Base-by-base conservation (phyloP, 371 early-diverging fungal genomes). In the Rhizomucor pusillus region DNA sequence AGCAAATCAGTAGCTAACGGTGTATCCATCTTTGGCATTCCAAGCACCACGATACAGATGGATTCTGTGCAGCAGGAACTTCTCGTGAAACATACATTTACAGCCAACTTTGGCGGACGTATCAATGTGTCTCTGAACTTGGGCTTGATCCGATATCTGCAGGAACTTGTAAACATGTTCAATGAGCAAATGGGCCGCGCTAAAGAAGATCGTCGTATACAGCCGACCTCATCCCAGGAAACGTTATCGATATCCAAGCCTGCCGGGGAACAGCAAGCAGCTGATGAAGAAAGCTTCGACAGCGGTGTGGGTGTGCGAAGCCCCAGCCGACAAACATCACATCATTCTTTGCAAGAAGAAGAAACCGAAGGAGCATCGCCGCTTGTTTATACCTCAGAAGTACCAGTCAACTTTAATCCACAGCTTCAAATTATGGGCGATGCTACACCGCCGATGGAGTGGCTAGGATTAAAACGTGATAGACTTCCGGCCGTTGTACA, bases 81-180 rank as follows among this genome's bases (percentile, higher is more conserved):
- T 0, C 33, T 53, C 0, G 70, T 83, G 18, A 67, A 79, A 24
- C 81, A 83, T 57, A 56, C 60, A 16, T 88, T 90, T 63, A 47
- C 61, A 4, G 73, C 86, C 2, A 68, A 76, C 3, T 91, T 91
- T 63, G 77, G 67, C 4, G 90, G 88, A 3, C 77, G 80, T 18
- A 77, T 91, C 49, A 81, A 89, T 52, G 80, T 91, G 1, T 90
- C 91, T 0, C 69, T 90, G 12, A 91, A 91, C 60, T 69, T 90
- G 50, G 87, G 86, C 2, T 67, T 87, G 23, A 89, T 89, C 53
- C 75, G 75, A 39, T 87, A 87, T 52, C 59, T 91, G 14, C 85
- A 82, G 57, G 89, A 88, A 54, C 56, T 77, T 59, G 58, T 61
- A 22, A 72, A 72, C 14, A 69, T 70, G 64, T 77, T 74, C 40